Percentiles rank a stretch among this genome's conserved stretches.
These are phyloP conservation scores for Alternaria triticimaculans DNA, from an alignment of 2,329 filamentous ascomycete species.

Conservation along the genomic window DNA sequence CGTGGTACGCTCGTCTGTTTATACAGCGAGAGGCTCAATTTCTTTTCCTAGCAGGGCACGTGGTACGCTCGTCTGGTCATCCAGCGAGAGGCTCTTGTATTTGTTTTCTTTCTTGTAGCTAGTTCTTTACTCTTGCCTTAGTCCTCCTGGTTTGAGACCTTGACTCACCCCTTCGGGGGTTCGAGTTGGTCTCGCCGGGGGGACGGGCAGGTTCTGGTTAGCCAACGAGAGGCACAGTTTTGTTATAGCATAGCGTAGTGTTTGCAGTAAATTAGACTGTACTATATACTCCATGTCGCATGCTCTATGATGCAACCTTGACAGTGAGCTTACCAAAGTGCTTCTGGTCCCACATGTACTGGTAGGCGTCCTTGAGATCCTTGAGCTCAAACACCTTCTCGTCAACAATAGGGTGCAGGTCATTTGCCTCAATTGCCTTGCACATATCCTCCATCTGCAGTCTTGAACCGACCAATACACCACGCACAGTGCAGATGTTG, in stretches of 20 bases:
- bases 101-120: neutral
- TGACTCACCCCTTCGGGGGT: neutral
- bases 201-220: neutral
- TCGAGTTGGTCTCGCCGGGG: neutral
- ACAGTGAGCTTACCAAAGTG: constrained; percentile 48
- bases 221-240: neutral
- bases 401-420: constrained; percentile 66
- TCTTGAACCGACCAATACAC: constrained; percentile 63
- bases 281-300: neutral
- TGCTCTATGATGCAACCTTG: constrained; percentile 33
- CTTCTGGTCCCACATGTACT: constrained; percentile 59
- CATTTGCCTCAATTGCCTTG: constrained; percentile 62
- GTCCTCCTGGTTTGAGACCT: neutral
- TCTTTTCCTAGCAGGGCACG: neutral
- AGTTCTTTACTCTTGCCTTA: neutral
- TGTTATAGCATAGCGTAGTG: neutral
- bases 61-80: neutral
- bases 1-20: neutral
- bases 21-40: neutral
- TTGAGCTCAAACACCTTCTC: constrained; percentile 62
- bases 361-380: constrained; percentile 59
- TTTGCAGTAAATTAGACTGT: neutral
- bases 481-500: constrained; percentile 61
- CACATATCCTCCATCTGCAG: constrained; percentile 67
- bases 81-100: neutral